Conservation (phyloP, 164 flowering plant genomes). For the Dillenia suffruticosa region DNA sequence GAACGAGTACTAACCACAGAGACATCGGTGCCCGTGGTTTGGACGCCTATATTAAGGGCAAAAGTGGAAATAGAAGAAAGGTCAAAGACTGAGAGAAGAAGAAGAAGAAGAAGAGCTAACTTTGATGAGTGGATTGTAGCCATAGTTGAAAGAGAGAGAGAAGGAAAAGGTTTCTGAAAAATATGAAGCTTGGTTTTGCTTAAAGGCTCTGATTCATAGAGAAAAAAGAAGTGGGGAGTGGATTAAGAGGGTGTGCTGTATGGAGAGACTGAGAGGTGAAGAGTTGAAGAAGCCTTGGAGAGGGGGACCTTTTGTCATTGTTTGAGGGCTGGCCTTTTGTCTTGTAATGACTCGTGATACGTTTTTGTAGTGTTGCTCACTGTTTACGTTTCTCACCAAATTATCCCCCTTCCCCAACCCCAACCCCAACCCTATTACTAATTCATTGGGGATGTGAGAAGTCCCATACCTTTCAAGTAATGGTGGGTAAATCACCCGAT, state of each 20-base stretch:
- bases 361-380: slow-evolving; percentile 11
- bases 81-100: slow-evolving; percentile 9
- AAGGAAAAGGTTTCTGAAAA: slow-evolving; percentile 7
- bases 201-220: slow-evolving; percentile 22
- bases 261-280: no score
- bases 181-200: slow-evolving; percentile 28
- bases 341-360: slow-evolving; percentile 31
- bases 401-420: not conserved
- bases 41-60: slow-evolving; percentile 54
- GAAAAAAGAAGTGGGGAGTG: not conserved
- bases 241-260: no score
- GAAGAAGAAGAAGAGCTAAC: slow-evolving; percentile 17
- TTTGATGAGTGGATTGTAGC: slow-evolving; percentile 13
- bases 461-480: no score
- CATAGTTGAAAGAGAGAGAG: slow-evolving; percentile 10
- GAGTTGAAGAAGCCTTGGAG: not conserved
- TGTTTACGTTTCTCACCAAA: slow-evolving; percentile 7
- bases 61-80: slow-evolving; percentile 12
- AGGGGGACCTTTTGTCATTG: no score
- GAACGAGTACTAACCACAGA: slow-evolving; percentile 24
- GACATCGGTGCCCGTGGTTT: slow-evolving; percentile 19
- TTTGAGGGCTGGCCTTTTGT: slow-evolving; percentile 15
- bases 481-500: no score
- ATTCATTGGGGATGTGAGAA: no score
- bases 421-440: no score